Evolutionary conservation across 306 rosid genomes (phyloP), one percentile per base, ranked within the genome.

Genomic region (Coriaria nepalensis): DNA sequence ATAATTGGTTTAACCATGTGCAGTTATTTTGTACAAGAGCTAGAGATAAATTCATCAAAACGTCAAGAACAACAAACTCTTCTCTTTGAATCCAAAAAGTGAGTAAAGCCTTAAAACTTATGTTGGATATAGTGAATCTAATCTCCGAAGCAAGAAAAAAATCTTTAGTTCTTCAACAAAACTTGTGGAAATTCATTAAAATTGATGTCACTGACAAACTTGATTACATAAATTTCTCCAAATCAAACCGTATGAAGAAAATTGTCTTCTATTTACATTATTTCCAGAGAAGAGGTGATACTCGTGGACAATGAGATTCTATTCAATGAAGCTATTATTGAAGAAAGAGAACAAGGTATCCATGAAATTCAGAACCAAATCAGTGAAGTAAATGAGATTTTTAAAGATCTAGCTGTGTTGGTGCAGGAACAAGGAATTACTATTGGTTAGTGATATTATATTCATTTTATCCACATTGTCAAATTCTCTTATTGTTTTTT

Each of bases 281-380:
- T 20, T 1, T 65, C 68, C 82, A 88, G 96, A 51, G 94, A 83
- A 68, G 96, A 88, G 59, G 93, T 88, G 33, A 47, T 80, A 68
- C 72, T 84, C 50, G 64, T 88, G 66, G 95, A 83, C 73, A 83
- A 76, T 53, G 96, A 88, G 67, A 78, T 88, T 58, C 72, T 72
- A 49, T 88, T 88, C 75, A 88, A 88, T n/a, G 96, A 88, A 75
- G 86, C 94, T 60, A 73, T 88, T 54, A 88, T 88, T 4, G 95
- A 88, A 71, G 96, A 88, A 78, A 78, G 96, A 66, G 96, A 88
- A 38, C 96, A 88, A 52, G 95, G 96, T 15, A 88, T 88, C 68
- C 88, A 88, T 68, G 96, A 88, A 77, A 74, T 88, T 60, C 96
- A 88, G 77, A 73, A 74, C 8, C 96, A 83, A 75, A 88, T 88